A percentile compares a stretch with the other conserved stretches of the same genome.
Conservation (phyloP, 2,329 filamentous ascomycete species). For the Fusarium multiceps region DNA sequence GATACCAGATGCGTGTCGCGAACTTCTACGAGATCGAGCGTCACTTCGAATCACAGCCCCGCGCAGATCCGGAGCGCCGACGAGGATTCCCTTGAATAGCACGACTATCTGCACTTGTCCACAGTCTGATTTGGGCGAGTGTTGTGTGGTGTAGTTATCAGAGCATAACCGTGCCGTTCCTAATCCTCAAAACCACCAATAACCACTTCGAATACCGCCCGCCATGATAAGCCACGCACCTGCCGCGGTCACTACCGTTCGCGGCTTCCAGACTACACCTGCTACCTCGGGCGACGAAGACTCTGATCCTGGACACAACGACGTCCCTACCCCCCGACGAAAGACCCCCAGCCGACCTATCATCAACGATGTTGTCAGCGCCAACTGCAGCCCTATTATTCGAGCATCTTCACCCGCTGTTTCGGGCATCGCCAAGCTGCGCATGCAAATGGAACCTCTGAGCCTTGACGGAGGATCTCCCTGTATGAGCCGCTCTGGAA, state of each 20-base stretch:
- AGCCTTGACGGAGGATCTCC: slow-evolving; percentile 70
- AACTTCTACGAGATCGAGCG: slow-evolving; percentile 61
- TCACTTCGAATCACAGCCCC: slow-evolving; percentile 62
- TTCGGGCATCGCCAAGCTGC: slow-evolving; percentile 84
- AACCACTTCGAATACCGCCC: slow-evolving; percentile 30
- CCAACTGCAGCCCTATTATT: slow-evolving; percentile 71
- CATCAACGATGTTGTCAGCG: slow-evolving; percentile 69
- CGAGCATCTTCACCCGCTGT: slow-evolving; percentile 65
- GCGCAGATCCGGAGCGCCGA: slow-evolving; percentile 69
- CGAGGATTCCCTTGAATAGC: slow-evolving; percentile 61
- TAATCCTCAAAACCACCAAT: slow-evolving; percentile 2
- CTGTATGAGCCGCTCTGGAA: slow-evolving; percentile 65
- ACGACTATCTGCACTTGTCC: slow-evolving; percentile 37
- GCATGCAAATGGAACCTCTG: slow-evolving; percentile 82
- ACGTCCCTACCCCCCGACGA: slow-evolving; percentile 55
- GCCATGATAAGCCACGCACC: slow-evolving; percentile 61
- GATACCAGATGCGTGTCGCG: slow-evolving; percentile 66
- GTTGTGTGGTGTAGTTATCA: slow-evolving; percentile 34
- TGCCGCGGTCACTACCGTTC: slow-evolving; percentile 65
- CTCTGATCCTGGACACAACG: slow-evolving; percentile 60
- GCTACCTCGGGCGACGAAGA: slow-evolving; percentile 68
- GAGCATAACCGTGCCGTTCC: slow-evolving; percentile 35
- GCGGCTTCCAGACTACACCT: slow-evolving; percentile 67
- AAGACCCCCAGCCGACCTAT: slow-evolving; percentile 54
- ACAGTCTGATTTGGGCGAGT: slow-evolving; percentile 26